Conservation (phyloP, 2,329 filamentous ascomycete species). For the Fonsecaea multimorphosa region DNA sequence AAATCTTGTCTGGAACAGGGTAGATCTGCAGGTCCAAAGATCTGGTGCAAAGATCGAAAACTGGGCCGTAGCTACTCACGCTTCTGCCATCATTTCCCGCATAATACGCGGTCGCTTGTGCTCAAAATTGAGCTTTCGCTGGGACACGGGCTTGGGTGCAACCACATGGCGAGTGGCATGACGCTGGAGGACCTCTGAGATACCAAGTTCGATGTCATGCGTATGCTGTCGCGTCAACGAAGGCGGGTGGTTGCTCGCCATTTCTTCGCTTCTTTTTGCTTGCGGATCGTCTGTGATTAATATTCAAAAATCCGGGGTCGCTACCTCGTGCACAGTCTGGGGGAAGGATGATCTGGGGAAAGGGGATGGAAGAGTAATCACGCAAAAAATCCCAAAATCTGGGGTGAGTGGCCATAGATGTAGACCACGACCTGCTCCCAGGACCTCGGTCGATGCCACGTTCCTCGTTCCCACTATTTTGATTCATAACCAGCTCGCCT, state of each 20-base stretch:
- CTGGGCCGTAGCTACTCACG: slow-evolving; percentile 34
- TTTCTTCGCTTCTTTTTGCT: not conserved
- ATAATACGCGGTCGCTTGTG: slow-evolving; percentile 59
- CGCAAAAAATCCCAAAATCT: slow-evolving; percentile 6
- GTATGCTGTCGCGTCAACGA: slow-evolving; percentile 39
- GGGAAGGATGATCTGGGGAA: slow-evolving; percentile 17
- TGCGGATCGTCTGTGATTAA: slow-evolving; percentile 9
- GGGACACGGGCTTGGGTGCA: slow-evolving; percentile 57
- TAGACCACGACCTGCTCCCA: slow-evolving; percentile 5
- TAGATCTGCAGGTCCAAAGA: not conserved
- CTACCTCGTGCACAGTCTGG: slow-evolving; percentile 1
- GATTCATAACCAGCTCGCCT: slow-evolving; percentile 14
- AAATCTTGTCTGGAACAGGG: not conserved
- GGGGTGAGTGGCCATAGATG: slow-evolving; percentile 14
- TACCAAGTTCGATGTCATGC: slow-evolving; percentile 56
- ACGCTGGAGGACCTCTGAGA: slow-evolving; percentile 60
- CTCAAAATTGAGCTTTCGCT: slow-evolving; percentile 63
- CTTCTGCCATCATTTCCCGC: slow-evolving; percentile 63
- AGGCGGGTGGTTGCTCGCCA: slow-evolving; percentile 5
- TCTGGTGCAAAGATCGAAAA: not conserved
- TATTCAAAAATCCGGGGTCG: slow-evolving; percentile 17
- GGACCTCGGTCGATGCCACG: slow-evolving; percentile 9
- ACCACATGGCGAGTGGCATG: slow-evolving; percentile 60
- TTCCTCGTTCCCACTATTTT: not conserved
- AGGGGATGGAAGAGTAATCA: slow-evolving; percentile 15